Evolutionary conservation across 805 yeast species (phyloP).

Genomic region (Suhomyces sp.): DNA sequence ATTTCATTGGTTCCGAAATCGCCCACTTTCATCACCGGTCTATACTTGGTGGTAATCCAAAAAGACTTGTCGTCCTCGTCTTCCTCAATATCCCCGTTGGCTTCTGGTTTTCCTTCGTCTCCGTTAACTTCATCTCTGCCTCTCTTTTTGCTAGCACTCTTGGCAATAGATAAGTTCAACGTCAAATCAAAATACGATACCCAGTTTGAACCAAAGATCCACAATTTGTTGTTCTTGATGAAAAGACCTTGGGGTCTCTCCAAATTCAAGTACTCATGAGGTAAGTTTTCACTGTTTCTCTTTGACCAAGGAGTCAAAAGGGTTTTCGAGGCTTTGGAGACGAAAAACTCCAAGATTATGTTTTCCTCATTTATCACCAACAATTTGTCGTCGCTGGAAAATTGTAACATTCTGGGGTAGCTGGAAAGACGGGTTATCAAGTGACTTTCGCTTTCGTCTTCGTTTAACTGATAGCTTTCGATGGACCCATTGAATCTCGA

Average conservation of each 20-base stretch:
- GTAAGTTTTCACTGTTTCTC: conserved; percentile 69
- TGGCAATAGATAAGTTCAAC: conserved; percentile 49
- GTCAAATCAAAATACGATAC: conserved; percentile 67
- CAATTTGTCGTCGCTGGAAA: conserved; percentile 50
- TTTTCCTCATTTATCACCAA: conserved; percentile 71
- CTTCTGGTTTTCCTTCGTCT: conserved; percentile 26
- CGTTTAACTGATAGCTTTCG: conserved; percentile 42
- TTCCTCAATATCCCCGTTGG: conserved; percentile 22
- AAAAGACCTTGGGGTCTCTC: conserved; percentile 73
- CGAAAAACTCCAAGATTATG: conserved; percentile 66
- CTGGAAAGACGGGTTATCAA: conserved; percentile 58
- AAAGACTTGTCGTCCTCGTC: conserved; percentile 42
- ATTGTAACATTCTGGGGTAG: conserved; percentile 58
- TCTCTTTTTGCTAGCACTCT: conserved; percentile 36
- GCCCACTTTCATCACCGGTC: conserved; percentile 64
- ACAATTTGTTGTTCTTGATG: conserved; percentile 49
- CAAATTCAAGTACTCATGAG: conserved; percentile 54
- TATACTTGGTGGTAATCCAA: conserved; percentile 75
- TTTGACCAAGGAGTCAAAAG: conserved; percentile 76
- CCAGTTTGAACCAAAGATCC: conserved; percentile 92
- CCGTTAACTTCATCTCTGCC: conserved; percentile 30
- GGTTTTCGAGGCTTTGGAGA: conserved; percentile 17
- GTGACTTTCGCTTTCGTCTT: conserved; percentile 18
- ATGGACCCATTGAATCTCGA: conserved; percentile 66
- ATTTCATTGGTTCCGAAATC: conserved; percentile 54